Conservation (phyloP, 768 basidiomycete species). For the Hortiboletus flavorubellus region DNA sequence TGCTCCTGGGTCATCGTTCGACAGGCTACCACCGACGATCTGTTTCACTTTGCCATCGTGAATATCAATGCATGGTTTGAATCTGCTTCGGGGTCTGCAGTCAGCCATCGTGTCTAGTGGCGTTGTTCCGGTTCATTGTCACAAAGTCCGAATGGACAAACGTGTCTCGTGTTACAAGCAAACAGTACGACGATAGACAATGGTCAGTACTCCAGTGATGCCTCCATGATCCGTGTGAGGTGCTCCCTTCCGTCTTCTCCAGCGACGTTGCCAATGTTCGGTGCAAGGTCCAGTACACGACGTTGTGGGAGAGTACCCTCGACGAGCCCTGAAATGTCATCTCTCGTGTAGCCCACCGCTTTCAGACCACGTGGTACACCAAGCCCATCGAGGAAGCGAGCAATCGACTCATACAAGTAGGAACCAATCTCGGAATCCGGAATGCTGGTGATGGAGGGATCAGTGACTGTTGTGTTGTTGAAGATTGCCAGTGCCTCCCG, state of each 20-base stretch:
- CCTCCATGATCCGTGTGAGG: slow-evolving; percentile 75
- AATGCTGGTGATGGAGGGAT: slow-evolving; percentile 68
- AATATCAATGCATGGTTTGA: slow-evolving; percentile 95
- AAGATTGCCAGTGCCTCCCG: slow-evolving; percentile 87
- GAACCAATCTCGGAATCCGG: slow-evolving; percentile 77
- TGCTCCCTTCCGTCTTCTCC: slow-evolving; percentile 84
- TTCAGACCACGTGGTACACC: slow-evolving; percentile 85
- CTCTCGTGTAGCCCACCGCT: slow-evolving; percentile 69
- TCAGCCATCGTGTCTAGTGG: slow-evolving; percentile 16
- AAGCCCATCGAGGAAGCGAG: slow-evolving; percentile 80
- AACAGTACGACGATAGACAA: slow-evolving; percentile 9
- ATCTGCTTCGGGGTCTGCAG: slow-evolving; percentile 41
- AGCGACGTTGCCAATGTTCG: slow-evolving; percentile 78
- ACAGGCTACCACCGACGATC: slow-evolving; percentile 93
- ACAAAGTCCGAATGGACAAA: background rate
- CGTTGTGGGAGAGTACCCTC: slow-evolving; percentile 92
- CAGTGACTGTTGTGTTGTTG: slow-evolving; percentile 56
- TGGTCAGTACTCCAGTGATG: slow-evolving; percentile 67
- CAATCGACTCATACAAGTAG: slow-evolving; percentile 81
- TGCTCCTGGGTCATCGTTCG: slow-evolving; percentile 53
- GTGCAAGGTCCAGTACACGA: slow-evolving; percentile 89
- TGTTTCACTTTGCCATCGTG: slow-evolving; percentile 97
- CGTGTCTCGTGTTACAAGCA: slow-evolving; percentile 3
- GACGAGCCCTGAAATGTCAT: slow-evolving; percentile 72
- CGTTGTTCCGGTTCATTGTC: too few relatives aligned